Base-by-base conservation (phyloP, 2,329 filamentous ascomycete genomes). In the Byssoonygena ceratinophila region DNA sequence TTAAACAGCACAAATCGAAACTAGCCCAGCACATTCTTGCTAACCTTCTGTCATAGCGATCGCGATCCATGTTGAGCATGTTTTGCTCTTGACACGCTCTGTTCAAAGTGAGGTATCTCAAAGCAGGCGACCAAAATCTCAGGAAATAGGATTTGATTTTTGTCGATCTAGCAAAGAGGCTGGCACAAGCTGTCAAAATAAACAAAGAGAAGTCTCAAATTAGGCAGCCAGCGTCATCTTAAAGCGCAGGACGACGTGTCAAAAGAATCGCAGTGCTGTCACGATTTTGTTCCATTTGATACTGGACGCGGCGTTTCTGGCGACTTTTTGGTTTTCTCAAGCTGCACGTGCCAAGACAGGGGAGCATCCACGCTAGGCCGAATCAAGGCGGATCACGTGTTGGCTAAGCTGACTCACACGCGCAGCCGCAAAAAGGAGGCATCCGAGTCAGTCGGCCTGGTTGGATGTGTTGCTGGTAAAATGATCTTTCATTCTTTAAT, bases 11-110 rank as follows among this genome's bases (percentile, higher is more conserved):
- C 36, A 12, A 46, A n/a, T n/a, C n/a, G n/a, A n/a, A n/a, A 47
- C 16, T 16, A 29, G 45, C 47, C 7, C n/a, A 6, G 2, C 16
- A 18, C 29, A 23, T 34, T 32, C 23, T 20, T 46, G 60, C 66
- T 55, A 58, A 72, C 70, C 70, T 72, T 65, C 70, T 64, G 53
- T 64, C 68, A 47, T 47, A 47, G 55, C 70, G 66, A 63, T 70
- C 69, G 60, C 70, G 65, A 54, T 71, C 68, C 65, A 71, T 69
- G 27, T 40, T 53, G 34, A 37, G 27, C 20, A 29, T 22, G 37
- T 23, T n/a, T 22, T 31, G 16, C 14, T 23, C 22, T 27, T 16
- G 49, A 29, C 31, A n/a, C 25, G 45, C 22, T 27, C 11, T 25
- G 32, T 36, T 8, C 8, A 47, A 37, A 37, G 45, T 16, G 45